Evolutionary conservation across 2,329 filamentous ascomycete genomes (phyloP).

Genomic region (Epichloe coenophiala): DNA sequence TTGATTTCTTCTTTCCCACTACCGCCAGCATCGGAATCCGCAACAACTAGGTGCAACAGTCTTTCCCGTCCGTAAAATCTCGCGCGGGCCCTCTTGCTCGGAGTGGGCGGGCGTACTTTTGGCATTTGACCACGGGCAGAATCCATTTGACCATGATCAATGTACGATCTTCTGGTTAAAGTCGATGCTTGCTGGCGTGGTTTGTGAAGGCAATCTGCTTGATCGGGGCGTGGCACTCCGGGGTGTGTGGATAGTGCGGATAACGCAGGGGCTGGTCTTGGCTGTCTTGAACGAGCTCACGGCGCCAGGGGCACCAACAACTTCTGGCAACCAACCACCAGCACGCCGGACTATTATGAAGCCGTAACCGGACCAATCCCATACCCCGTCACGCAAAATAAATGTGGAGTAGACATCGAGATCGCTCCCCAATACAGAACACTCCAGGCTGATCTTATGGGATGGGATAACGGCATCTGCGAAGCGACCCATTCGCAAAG

Average conservation of each 20-base stretch:
- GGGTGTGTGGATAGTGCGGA: background rate
- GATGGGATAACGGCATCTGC: no score
- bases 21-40: background rate
- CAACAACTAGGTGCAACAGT: background rate
- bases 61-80: background rate
- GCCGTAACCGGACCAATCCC: constrained; percentile 5
- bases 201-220: background rate
- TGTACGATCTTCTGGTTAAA: constrained; percentile 5
- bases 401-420: constrained; percentile 5
- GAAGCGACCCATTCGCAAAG: no score
- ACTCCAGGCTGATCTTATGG: no score
- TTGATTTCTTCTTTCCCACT: background rate
- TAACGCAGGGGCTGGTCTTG: background rate
- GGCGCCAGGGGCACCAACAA: background rate
- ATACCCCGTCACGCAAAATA: background rate
- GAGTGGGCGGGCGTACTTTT: background rate
- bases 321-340: background rate
- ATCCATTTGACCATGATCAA: constrained; percentile 1
- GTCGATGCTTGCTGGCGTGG: constrained; percentile 3
- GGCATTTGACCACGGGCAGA: constrained; percentile 2
- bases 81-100: background rate
- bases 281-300: background rate
- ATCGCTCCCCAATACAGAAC: background rate
- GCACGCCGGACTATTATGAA: background rate
- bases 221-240: background rate